A percentile compares a stretch with the other conserved stretches of the same genome.
These are phyloP conservation scores for Ophiostoma ips DNA, from an alignment of 2,329 filamentous ascomycete species.

Conservation along the genomic window DNA sequence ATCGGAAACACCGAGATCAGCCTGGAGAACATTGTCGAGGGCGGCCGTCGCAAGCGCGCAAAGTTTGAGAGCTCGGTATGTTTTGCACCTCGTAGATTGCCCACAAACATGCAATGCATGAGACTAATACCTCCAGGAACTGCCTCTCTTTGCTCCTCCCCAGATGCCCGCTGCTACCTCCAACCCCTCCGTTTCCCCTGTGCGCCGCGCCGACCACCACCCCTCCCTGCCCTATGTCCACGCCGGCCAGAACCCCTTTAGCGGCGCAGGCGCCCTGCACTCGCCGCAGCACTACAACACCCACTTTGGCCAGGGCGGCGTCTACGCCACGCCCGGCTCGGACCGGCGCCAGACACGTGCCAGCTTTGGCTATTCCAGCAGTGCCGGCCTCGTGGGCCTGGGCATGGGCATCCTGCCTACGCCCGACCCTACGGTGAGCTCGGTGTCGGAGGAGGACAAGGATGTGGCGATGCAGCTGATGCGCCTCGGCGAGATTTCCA, in stretches of 20 bases:
- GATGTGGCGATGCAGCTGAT: conserved; percentile 96
- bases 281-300: conserved; percentile 66
- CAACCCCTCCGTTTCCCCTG: conserved; percentile 91
- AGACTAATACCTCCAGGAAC: conserved; percentile 46
- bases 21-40: conserved; percentile 94
- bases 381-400: conserved; percentile 18
- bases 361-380: conserved; percentile 39
- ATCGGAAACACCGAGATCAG: conserved; percentile 94
- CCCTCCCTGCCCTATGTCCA: conserved; percentile 62
- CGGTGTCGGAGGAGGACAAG: conserved; percentile 85
- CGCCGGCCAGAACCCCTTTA: conserved; percentile 65
- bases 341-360: conserved; percentile 54
- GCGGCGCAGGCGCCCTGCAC: conserved; percentile 61
- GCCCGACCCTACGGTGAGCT: conserved; percentile 94
- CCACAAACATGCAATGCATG: not conserved
- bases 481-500: conserved; percentile 85
- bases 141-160: conserved; percentile 86
- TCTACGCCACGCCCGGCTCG: conserved; percentile 49
- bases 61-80: conserved; percentile 91
- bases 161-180: conserved; percentile 91
- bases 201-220: conserved; percentile 63
- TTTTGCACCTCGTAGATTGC: not conserved
- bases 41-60: conserved; percentile 83
- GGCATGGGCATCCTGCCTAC: conserved; percentile 60
- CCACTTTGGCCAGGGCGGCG: conserved; percentile 37